Evolutionary conservation across 75 land plant species (phyloP).

Genomic region (Sequoia sempervirens): DNA sequence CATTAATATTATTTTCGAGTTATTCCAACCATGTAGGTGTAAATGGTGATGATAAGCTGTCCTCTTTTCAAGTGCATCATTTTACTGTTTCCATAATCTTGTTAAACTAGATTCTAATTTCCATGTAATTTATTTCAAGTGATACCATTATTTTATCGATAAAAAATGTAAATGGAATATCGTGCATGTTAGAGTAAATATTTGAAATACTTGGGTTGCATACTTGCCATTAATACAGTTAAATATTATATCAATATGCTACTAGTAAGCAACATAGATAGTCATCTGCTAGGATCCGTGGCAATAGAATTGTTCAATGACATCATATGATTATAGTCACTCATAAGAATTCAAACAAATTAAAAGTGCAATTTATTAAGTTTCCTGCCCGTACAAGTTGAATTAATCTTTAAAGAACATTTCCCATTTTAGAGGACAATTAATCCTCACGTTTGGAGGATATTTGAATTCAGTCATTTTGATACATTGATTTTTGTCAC

Average conservation of each 20-base stretch:
- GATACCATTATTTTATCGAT: neutral
- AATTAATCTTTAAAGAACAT: neutral
- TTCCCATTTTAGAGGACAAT: neutral
- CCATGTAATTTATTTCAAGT: neutral
- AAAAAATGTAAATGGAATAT: neutral
- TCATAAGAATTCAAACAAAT: neutral
- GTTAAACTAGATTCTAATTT: neutral
- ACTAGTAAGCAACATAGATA: neutral
- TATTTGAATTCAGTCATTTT: neutral
- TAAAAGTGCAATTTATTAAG: neutral
- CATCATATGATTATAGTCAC: neutral
- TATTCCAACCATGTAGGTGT: neutral
- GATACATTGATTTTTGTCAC: neutral
- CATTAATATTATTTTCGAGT: neutral
- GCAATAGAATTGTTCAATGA: neutral
- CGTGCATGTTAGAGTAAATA: neutral
- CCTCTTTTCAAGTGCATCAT: neutral
- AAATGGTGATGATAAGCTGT: neutral
- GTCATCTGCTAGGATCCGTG: neutral
- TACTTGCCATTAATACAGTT: neutral
- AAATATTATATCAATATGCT: neutral
- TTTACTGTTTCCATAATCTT: neutral
- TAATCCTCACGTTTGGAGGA: neutral
- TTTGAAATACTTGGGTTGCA: neutral
- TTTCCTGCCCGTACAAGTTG: neutral